Conservation (phyloP, 345 rosid genomes). For the Ceriops zippeliana region DNA sequence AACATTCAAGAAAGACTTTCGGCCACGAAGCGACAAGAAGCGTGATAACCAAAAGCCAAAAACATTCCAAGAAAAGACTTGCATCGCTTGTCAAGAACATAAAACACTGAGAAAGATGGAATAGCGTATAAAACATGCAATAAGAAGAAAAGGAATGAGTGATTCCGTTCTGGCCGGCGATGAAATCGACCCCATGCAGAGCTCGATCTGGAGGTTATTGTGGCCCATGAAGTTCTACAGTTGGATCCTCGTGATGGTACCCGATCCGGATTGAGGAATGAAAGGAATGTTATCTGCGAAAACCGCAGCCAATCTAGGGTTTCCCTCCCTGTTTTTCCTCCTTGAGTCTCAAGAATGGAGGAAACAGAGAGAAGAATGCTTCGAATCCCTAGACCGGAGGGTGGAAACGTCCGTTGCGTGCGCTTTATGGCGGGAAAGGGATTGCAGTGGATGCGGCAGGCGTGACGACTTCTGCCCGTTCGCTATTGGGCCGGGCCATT, state of each 20-base stretch:
- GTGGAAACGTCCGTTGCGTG: too few species aligned
- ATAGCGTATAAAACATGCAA: not conserved
- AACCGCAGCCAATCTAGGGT: slow-evolving; percentile 11
- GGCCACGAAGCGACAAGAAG: not conserved
- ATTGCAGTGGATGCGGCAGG: too few species aligned
- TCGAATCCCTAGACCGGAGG: not conserved
- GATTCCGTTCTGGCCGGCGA: slow-evolving; percentile 96
- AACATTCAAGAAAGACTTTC: too few species aligned
- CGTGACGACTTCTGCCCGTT: too few species aligned
- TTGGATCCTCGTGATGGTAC: slow-evolving; percentile 60
- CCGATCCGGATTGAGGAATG: slow-evolving; percentile 54
- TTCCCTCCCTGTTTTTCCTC: not conserved
- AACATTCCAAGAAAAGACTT: not conserved
- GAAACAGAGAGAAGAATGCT: slow-evolving; percentile 1
- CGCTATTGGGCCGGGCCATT: too few species aligned
- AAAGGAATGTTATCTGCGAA: slow-evolving; percentile 17
- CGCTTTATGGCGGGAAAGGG: too few species aligned
- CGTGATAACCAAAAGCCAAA: not conserved
- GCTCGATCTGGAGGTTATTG: slow-evolving; percentile 67
- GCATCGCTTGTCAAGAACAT: not conserved
- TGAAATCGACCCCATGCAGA: slow-evolving; percentile 84
- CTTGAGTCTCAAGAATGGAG: slow-evolving; percentile 2
- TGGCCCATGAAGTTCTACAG: slow-evolving; percentile 96
- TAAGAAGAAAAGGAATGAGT: slow-evolving; percentile 14
- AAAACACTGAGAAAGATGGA: not conserved